A percentile compares a stretch with the other conserved stretches of the same genome.
These are phyloP conservation scores for Lachancea mirantina DNA, from an alignment of 805 yeast species.

Conservation along the genomic window DNA sequence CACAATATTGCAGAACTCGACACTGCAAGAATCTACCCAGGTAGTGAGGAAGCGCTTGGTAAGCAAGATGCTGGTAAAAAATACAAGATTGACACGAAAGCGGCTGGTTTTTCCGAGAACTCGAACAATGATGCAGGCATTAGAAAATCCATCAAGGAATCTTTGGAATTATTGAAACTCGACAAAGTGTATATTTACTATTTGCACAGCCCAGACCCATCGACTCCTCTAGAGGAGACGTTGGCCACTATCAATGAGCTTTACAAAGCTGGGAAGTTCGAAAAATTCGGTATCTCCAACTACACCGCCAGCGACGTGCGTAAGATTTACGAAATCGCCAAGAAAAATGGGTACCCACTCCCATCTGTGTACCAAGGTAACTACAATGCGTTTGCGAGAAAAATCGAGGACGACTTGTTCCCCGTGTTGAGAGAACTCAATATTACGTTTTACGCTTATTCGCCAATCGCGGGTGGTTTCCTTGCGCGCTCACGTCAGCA, in stretches of 20 bases:
- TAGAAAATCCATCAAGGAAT: constrained; percentile 10
- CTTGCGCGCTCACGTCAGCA: constrained; percentile 13
- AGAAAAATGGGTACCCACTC: constrained; percentile 17
- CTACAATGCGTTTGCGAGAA: constrained; percentile 23
- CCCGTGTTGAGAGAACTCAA: constrained; percentile 16
- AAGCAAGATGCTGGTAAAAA: neutral
- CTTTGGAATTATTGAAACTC: constrained; percentile 12
- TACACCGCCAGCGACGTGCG: constrained; percentile 18
- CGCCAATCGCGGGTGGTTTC: constrained; percentile 23
- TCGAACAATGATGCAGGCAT: constrained; percentile 12
- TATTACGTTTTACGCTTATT: constrained; percentile 22
- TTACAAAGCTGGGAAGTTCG: constrained; percentile 19
- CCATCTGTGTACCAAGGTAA: constrained; percentile 27
- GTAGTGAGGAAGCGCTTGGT: constrained; percentile 2
- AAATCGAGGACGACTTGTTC: constrained; percentile 17
- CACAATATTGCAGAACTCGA: constrained; percentile 1
- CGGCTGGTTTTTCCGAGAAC: constrained; percentile 14
- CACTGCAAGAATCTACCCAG: constrained; percentile 3
- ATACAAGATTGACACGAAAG: constrained; percentile 3
- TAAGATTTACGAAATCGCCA: constrained; percentile 14
- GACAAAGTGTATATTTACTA: constrained; percentile 18
- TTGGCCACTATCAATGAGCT: constrained; percentile 19
- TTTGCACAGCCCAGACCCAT: constrained; percentile 23
- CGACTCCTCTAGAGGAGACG: constrained; percentile 21
- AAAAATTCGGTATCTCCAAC: constrained; percentile 24